Percentiles rank a stretch among this genome's conserved stretches.
Conservation (phyloP, 2,329 filamentous ascomycete species). For the Diatrype stigma region DNA sequence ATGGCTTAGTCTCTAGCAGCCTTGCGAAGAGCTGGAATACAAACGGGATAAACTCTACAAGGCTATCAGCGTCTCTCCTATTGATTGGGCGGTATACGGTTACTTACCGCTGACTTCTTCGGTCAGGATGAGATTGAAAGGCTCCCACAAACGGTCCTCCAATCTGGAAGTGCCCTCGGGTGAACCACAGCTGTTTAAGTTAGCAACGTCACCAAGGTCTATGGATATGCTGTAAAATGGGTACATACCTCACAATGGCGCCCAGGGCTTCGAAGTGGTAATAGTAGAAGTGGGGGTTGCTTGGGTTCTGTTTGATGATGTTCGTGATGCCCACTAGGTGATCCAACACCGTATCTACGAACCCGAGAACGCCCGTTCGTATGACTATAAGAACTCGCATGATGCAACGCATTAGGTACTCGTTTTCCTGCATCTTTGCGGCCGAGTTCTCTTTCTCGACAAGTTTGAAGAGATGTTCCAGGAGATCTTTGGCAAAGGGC, state of each 20-base stretch:
- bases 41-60: conserved; percentile 85
- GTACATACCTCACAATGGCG: conserved; percentile 66
- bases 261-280: conserved; percentile 96
- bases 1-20: conserved; percentile 79
- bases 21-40: conserved; percentile 94
- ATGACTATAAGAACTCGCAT: conserved; percentile 97
- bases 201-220: neutral
- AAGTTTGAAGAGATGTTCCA: conserved; percentile 85
- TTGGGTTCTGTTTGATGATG: conserved; percentile 90
- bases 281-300: conserved; percentile 97
- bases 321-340: conserved; percentile 87
- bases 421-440: conserved; percentile 95
- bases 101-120: conserved; percentile 72
- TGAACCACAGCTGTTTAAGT: conserved; percentile 55
- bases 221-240: conserved; percentile 8
- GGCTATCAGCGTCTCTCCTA: conserved; percentile 24
- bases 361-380: conserved; percentile 70
- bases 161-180: conserved; percentile 64
- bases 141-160: conserved; percentile 75
- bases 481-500: conserved; percentile 77
- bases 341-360: conserved; percentile 73
- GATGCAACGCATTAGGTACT: conserved; percentile 97
- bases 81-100: neutral
- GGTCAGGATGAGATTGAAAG: conserved; percentile 75
- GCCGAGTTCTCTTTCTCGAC: conserved; percentile 81